phyloP scores from a whole-genome alignment of 768 basidiomycete genomes.

The Xanthoconium purpureum region DNA sequence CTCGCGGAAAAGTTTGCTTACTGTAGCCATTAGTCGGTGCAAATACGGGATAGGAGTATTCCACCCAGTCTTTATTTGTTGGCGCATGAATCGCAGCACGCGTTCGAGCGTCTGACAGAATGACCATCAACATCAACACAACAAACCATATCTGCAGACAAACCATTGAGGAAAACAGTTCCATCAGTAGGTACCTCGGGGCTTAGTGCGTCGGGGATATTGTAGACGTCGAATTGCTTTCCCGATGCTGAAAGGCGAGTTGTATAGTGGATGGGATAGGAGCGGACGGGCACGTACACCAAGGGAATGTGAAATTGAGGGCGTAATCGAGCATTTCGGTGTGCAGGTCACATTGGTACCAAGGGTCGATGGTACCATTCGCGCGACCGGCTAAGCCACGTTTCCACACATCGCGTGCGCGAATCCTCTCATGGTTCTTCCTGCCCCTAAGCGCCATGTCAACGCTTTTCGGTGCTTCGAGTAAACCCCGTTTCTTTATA shows the following conservation, averaged over 20 bases:
- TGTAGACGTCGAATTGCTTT: slow-evolving; percentile 42
- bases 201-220: slow-evolving; percentile 41
- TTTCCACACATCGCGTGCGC: slow-evolving; percentile 34
- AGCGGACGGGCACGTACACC: slow-evolving; percentile 34
- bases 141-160: slow-evolving; percentile 44
- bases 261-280: too few relatives aligned
- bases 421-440: slow-evolving; percentile 17
- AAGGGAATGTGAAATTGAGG: slow-evolving; percentile 64
- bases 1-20: slow-evolving; percentile 6
- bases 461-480: slow-evolving; percentile 10
- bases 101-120: slow-evolving; percentile 43
- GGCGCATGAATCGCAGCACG: slow-evolving; percentile 66
- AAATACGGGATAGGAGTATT: slow-evolving; percentile 24
- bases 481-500: neutral
- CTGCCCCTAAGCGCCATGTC: neutral
- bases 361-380: slow-evolving; percentile 57
- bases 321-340: slow-evolving; percentile 67
- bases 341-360: slow-evolving; percentile 59
- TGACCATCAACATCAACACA: slow-evolving; percentile 38
- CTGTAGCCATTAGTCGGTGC: slow-evolving; percentile 3
- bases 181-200: slow-evolving; percentile 49
- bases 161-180: slow-evolving; percentile 56
- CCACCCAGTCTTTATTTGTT: slow-evolving; percentile 49
- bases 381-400: slow-evolving; percentile 47
- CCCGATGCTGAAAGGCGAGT: slow-evolving; percentile 12